phyloP scores from a whole-genome alignment of 1,284 basidiomycete species.

The Cutaneotrichosporon dermatis region DNA sequence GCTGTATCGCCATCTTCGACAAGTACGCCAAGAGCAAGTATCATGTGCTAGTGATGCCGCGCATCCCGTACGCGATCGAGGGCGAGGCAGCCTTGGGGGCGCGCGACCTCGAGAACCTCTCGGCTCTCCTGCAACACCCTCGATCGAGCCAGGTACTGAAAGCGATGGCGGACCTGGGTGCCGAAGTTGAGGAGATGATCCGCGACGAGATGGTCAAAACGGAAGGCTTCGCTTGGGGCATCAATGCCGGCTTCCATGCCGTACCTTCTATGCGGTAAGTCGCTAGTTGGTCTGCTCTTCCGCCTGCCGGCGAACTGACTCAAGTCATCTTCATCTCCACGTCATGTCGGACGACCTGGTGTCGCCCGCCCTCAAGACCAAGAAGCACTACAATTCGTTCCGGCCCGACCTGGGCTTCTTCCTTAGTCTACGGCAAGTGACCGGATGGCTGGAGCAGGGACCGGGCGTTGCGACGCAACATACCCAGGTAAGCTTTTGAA shows the following conservation, averaged over 20 bases:
- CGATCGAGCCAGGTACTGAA: slow-evolving; percentile 55
- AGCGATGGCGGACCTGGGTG: slow-evolving; percentile 58
- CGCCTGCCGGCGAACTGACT: too few relatives aligned
- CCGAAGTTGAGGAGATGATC: slow-evolving; percentile 59
- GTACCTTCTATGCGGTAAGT: slow-evolving; percentile 58
- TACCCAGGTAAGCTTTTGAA: slow-evolving; percentile 1
- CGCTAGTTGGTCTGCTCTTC: too few relatives aligned
- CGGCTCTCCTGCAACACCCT: slow-evolving; percentile 55
- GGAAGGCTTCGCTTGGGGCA: slow-evolving; percentile 73
- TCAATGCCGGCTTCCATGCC: slow-evolving; percentile 83
- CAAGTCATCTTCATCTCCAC: slow-evolving; percentile 67
- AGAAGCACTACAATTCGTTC: slow-evolving; percentile 95
- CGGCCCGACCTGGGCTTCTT: slow-evolving; percentile 84
- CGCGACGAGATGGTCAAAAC: slow-evolving; percentile 73
- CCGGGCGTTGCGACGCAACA: slow-evolving; percentile 51
- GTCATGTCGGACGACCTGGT: slow-evolving; percentile 78
- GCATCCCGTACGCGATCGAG: slow-evolving; percentile 47
- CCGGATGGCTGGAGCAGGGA: slow-evolving; percentile 58
- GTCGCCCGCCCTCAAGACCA: slow-evolving; percentile 71
- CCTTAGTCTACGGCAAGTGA: slow-evolving; percentile 67
- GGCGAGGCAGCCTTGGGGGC: slow-evolving; percentile 8
- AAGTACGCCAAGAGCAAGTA: slow-evolving; percentile 77
- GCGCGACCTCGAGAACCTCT: slow-evolving; percentile 57
- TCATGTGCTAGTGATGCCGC: slow-evolving; percentile 75
- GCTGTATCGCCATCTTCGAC: slow-evolving; percentile 74